These are phyloP conservation scores for Aspergillus oerlinghausenensis DNA, from an alignment of 2,329 filamentous ascomycete genomes.

Conservation along the genomic window DNA sequence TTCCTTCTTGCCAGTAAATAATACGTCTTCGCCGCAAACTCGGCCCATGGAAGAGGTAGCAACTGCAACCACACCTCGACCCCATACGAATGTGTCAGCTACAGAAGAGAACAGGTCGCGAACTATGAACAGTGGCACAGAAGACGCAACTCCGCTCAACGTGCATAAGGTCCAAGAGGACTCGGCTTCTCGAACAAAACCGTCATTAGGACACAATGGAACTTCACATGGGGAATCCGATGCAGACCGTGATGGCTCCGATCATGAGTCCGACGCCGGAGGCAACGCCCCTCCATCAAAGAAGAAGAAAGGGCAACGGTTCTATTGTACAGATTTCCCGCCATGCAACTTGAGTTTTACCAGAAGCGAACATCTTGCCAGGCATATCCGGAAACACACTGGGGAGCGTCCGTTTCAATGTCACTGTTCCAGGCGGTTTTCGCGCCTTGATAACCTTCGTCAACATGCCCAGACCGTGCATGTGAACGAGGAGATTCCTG, in stretches of 20 bases:
- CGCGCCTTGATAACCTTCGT: slow-evolving; percentile 85
- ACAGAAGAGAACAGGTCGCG: slow-evolving; percentile 22
- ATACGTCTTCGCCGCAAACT: slow-evolving; percentile 45
- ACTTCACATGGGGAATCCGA: slow-evolving; percentile 74
- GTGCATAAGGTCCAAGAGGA: slow-evolving; percentile 38
- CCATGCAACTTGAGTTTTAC: slow-evolving; percentile 95
- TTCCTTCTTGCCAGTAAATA: slow-evolving; percentile 59
- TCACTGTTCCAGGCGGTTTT: slow-evolving; percentile 89
- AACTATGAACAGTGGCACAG: slow-evolving; percentile 19
- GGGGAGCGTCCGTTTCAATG: slow-evolving; percentile 96
- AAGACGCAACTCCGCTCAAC: slow-evolving; percentile 43
- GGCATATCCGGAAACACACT: slow-evolving; percentile 97
- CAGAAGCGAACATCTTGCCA: slow-evolving; percentile 86
- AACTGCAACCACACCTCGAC: slow-evolving; percentile 54
- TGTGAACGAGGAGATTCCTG: slow-evolving; percentile 93
- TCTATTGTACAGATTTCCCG: slow-evolving; percentile 93
- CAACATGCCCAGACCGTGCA: slow-evolving; percentile 98
- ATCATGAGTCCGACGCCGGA: slow-evolving; percentile 59
- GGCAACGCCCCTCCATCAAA: slow-evolving; percentile 67
- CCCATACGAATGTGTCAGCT: slow-evolving; percentile 36
- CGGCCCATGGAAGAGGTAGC: slow-evolving; percentile 48
- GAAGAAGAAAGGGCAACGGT: slow-evolving; percentile 95
- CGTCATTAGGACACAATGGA: slow-evolving; percentile 51
- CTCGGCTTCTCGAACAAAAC: slow-evolving; percentile 41
- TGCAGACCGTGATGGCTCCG: slow-evolving; percentile 60